A percentile compares a stretch with the other conserved stretches of the same genome.
Conservation (phyloP, 805 yeast species). For the Saccharomyces cerevisiae region DNA sequence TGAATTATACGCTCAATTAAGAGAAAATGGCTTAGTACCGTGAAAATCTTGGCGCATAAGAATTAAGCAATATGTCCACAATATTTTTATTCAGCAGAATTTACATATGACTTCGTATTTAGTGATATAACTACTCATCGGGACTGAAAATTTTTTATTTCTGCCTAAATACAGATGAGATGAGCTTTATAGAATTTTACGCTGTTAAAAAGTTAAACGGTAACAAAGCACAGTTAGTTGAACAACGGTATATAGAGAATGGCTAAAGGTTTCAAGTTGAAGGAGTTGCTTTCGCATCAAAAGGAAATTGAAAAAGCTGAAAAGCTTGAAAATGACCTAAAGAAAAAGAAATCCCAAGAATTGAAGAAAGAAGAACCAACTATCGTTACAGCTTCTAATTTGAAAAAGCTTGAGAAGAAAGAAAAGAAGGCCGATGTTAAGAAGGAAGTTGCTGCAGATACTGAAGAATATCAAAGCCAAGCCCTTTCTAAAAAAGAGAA, state of each 20-base stretch:
- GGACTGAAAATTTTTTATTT: not conserved
- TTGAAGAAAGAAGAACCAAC: slow-evolving; percentile 25
- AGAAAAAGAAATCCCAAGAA: slow-evolving; percentile 14
- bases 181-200: slow-evolving; percentile 6
- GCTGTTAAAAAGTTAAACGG: not conserved
- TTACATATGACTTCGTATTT: not conserved
- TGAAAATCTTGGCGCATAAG: not conserved
- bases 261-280: slow-evolving; percentile 30
- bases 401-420: slow-evolving; percentile 14
- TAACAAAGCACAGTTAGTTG: not conserved
- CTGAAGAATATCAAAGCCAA: slow-evolving; percentile 39
- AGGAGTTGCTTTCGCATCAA: slow-evolving; percentile 23
- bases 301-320: slow-evolving; percentile 19
- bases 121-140: not conserved
- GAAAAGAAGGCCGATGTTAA: slow-evolving; percentile 10
- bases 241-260: slow-evolving; percentile 9
- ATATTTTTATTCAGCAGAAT: not conserved
- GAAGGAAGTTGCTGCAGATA: slow-evolving; percentile 14
- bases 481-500: slow-evolving; percentile 56
- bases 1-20: slow-evolving; percentile 46
- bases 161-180: slow-evolving; percentile 5
- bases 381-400: slow-evolving; percentile 29
- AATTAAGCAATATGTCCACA: not conserved
- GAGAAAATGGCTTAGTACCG: slow-evolving; percentile 38
- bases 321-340: slow-evolving; percentile 18